Base-by-base conservation (phyloP, 2,329 filamentous ascomycete genomes). In the Fusarium sp. region DNA sequence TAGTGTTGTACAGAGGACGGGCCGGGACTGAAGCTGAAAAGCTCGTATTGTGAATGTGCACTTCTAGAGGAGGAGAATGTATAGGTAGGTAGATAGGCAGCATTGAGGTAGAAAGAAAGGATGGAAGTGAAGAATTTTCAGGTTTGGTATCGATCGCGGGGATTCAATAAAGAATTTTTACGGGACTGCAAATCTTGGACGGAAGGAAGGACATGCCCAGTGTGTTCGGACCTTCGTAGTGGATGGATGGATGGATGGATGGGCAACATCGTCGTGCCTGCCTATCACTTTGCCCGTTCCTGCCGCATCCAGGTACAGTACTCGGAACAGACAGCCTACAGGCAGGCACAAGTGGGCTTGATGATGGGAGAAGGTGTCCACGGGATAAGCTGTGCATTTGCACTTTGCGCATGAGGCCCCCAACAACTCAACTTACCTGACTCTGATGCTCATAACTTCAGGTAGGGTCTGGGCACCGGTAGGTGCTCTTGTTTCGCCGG, bases 1-100 rank as follows among this genome's bases (percentile, higher is more conserved):
- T 42, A 62, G 55, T 40, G 64, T 65, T 25, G 50, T 31, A 68
- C 64, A 44, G 57, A 46, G 62, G 44, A 36, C 23, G 60, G 38
- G 36, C 46, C 51, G 51, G 36, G 46, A 46, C 49, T 27, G 20
- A 29, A 34, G 36, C 55, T 57, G 66, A 70, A 44, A n/a, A 54
- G 20, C 31, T 59, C 33, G 56, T 38, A 38, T 59, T 51, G 27
- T 34, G 27, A 34, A 33, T 14, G 40, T 58, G n/a, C 25, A 29
- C 27, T 23, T 46, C 20, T 40, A 33, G n/a, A 18, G 34, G 13
- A 38, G n/a, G 16, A 40, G 20, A 34, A 56, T 29, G 33, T 27
- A 18, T 34, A 58, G 29, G 31, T 33, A 33, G 46, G 46, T 44
- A 25, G 18, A 44, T 27, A n/a, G 40, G 40, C 20, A 20, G n/a